Conservation (phyloP, 257 asterid genomes). For the Plantago elongata region DNA sequence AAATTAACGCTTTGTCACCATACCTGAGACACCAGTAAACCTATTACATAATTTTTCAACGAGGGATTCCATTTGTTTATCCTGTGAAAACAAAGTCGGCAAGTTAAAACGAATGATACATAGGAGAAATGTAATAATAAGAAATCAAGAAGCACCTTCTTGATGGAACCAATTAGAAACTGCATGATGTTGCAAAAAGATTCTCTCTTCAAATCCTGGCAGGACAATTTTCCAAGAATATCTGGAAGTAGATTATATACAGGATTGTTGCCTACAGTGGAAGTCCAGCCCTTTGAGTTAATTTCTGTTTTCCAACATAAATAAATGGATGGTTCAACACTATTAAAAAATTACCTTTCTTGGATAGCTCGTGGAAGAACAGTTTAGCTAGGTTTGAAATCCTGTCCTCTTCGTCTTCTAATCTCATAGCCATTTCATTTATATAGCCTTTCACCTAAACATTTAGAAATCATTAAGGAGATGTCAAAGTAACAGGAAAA, state of each 20-base stretch:
- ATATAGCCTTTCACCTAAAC: slow-evolving; percentile 88
- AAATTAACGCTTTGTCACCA: background rate
- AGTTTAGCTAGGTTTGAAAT: slow-evolving; percentile 81
- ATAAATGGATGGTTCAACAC: background rate
- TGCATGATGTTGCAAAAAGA: slow-evolving; percentile 97
- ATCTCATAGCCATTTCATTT: slow-evolving; percentile 81
- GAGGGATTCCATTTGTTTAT: slow-evolving; percentile 96
- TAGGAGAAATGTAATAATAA: slow-evolving; percentile 1
- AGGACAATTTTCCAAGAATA: slow-evolving; percentile 80
- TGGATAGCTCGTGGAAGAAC: slow-evolving; percentile 87
- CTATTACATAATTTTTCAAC: slow-evolving; percentile 96
- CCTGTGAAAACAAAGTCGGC: slow-evolving; percentile 45
- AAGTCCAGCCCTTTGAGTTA: slow-evolving; percentile 22
- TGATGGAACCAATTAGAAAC: slow-evolving; percentile 77
- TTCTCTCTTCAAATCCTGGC: slow-evolving; percentile 68
- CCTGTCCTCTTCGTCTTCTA: slow-evolving; percentile 91
- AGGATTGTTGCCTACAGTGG: slow-evolving; percentile 81
- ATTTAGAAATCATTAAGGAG: slow-evolving; percentile 9
- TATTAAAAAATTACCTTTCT: slow-evolving; percentile 56
- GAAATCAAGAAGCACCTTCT: slow-evolving; percentile 53
- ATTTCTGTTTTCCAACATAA: slow-evolving; percentile 7
- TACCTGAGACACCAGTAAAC: slow-evolving; percentile 89
- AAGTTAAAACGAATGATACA: slow-evolving; percentile 16
- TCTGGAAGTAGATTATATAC: slow-evolving; percentile 94
- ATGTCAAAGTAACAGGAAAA: background rate